Base-by-base conservation (phyloP, 1,139 yeast species). In the Torulaspora globosa region DNA sequence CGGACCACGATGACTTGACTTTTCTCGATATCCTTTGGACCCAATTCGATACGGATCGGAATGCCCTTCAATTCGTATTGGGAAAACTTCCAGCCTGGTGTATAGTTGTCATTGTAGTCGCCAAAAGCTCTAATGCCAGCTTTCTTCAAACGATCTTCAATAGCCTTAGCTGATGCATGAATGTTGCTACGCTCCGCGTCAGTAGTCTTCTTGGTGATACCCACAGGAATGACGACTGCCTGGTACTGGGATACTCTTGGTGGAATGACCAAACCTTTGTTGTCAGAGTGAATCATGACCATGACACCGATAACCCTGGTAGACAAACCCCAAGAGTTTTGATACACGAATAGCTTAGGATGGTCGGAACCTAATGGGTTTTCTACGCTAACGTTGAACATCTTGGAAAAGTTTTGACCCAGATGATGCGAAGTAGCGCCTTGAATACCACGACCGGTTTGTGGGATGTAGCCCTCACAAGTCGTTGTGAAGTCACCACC, bases 381-480 rank as follows among this genome's bases (percentile, higher is more conserved):
- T 72, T 94, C 98, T 39, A 94, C 98, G 34, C 84, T 74, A 57
- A 94, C 87, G 72, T 88, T 85, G 73, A 94, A 94, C 98, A 94
- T 94, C 73, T 89, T 90, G 58, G 97, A 90, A 75, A 94, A 94
- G 78, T 94, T 94, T 69, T 89, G 95, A 56, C 99, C 99, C 67
- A 94, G 76, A 67, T 90, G 94, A 72, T 94, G 99, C 36, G 97
- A 89, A 35, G 99, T 94, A 54, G 89, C 99, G 71, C 97, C 98
- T 74, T 94, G 99, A 60, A 94, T 92, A 76, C 97, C 98, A 76
- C 99, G 87, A 63, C 99, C 99, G 50, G 97, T 92, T 52, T 96
- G 87, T 58, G 97, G 95, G 63, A 94, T 88, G 69, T 85, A 94
- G 57, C 97, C 98, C 72, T 94, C 99, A 55, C 83, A 84, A 39